Percentiles rank a stretch among this genome's conserved stretches.
phyloP scores from a whole-genome alignment of 768 basidiomycete species.

The Russula lepida region DNA sequence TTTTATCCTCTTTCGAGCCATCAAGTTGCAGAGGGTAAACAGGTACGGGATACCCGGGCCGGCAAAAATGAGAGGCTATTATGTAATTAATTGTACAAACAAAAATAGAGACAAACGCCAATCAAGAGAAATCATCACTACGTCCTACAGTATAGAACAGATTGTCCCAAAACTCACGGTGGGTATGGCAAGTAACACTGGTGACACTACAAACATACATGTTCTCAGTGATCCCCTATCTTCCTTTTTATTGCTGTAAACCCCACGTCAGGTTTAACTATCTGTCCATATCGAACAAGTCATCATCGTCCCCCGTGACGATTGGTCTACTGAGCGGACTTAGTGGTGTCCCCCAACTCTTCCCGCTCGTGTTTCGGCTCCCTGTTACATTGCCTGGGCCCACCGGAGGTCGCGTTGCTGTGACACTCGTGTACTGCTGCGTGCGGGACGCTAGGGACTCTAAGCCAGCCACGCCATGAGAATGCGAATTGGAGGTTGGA shows the following conservation, averaged over 20 bases:
- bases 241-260: background rate
- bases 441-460: constrained; percentile 50
- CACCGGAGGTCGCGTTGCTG: constrained; percentile 23
- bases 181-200: constrained; percentile 16
- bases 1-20: constrained; percentile 25
- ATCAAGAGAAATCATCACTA: constrained; percentile 6
- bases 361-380: constrained; percentile 26
- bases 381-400: constrained; percentile 20
- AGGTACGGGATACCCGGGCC: background rate
- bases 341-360: constrained; percentile 35
- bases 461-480: constrained; percentile 27
- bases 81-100: constrained; percentile 14
- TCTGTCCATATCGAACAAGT: constrained; percentile 62
- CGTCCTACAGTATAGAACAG: constrained; percentile 9
- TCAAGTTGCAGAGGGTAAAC: background rate
- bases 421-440: constrained; percentile 46
- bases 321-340: constrained; percentile 60
- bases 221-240: background rate
- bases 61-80: background rate
- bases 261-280: constrained; percentile 19
- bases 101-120: background rate
- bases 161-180: constrained; percentile 4
- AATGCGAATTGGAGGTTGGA: constrained; percentile 24
- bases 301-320: constrained; percentile 55
- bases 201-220: constrained; percentile 13